Evolutionary conservation across 2,329 filamentous ascomycete species (phyloP).

Genomic region (Tolypocladium sp.): DNA sequence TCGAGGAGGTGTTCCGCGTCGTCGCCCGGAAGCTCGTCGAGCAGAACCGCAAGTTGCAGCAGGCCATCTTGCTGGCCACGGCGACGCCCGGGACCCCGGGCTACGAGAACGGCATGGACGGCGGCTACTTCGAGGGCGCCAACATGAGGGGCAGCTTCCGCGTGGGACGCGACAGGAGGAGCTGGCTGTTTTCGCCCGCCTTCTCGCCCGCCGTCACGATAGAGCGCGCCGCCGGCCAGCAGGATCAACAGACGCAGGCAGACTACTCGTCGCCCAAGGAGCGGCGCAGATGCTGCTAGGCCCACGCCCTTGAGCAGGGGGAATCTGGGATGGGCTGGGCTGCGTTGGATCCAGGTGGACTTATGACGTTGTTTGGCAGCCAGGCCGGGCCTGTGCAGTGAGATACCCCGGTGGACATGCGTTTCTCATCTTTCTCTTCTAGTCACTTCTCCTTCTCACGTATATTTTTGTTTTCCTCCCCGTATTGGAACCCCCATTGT

Average conservation of each 20-base stretch:
- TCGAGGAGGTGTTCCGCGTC: conserved; percentile 87
- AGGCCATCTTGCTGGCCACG: conserved; percentile 46
- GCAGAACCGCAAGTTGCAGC: conserved; percentile 55
- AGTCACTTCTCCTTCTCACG: not conserved
- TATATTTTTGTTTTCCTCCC: not conserved
- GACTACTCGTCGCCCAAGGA: conserved; percentile 12
- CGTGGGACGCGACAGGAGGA: conserved; percentile 46
- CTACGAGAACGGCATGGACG: conserved; percentile 33
- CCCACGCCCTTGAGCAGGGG: not conserved
- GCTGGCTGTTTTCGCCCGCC: conserved; percentile 48
- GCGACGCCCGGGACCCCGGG: conserved; percentile 40
- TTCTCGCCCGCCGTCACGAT: conserved; percentile 44
- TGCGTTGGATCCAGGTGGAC: not conserved
- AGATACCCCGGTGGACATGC: conserved; percentile 15
- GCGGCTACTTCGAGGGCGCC: conserved; percentile 41
- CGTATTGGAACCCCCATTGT: not conserved
- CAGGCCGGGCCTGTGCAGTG: conserved; percentile 3
- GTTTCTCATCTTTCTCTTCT: not conserved
- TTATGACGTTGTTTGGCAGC: not conserved
- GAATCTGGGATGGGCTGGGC: not conserved
- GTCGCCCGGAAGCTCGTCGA: conserved; percentile 54
- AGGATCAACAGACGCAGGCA: conserved; percentile 11
- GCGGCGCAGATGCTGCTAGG: conserved; percentile 20
- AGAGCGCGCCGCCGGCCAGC: conserved; percentile 28
- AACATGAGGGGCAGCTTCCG: conserved; percentile 43